Conservation (phyloP, 2,329 filamentous ascomycete genomes). For the Penicillium sp. region DNA sequence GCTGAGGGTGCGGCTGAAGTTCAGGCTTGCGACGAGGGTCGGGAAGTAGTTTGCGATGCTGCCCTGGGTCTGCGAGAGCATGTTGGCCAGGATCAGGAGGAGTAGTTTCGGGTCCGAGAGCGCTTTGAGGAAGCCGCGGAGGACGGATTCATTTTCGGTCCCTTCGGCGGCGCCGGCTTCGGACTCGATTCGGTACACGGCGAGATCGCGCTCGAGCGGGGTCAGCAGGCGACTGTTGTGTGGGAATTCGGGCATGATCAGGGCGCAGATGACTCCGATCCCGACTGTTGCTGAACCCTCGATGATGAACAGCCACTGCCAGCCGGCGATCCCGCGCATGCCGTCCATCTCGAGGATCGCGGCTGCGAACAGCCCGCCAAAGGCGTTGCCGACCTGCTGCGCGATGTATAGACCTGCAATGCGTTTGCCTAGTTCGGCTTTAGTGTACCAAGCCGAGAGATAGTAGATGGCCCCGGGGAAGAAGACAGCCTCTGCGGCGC, state of each 20-base stretch:
- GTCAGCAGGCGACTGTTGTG: conserved; percentile 44
- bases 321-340: conserved; percentile 51
- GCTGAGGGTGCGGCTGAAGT: conserved; percentile 41
- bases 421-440: conserved; percentile 36
- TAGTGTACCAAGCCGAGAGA: conserved; percentile 49
- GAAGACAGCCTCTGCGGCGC: conserved; percentile 67
- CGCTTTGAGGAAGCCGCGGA: conserved; percentile 33
- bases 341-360: conserved; percentile 32
- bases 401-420: conserved; percentile 38
- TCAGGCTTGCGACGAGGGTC: conserved; percentile 29
- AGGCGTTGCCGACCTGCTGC: conserved; percentile 33
- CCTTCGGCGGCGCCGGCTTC: conserved; percentile 48
- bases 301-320: conserved; percentile 59
- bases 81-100: conserved; percentile 45
- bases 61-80: conserved; percentile 46
- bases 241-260: conserved; percentile 47
- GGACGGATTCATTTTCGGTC: conserved; percentile 36
- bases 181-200: conserved; percentile 35
- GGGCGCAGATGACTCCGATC: conserved; percentile 37
- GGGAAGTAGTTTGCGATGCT: conserved; percentile 36
- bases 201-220: conserved; percentile 26
- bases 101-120: conserved; percentile 45
- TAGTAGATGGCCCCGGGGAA: conserved; percentile 54
- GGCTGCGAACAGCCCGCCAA: conserved; percentile 34
- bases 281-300: conserved; percentile 40